These are phyloP conservation scores for Lichtheimia corymbifera DNA, from an alignment of 371 early-diverging fungal genomes.

Conservation along the genomic window DNA sequence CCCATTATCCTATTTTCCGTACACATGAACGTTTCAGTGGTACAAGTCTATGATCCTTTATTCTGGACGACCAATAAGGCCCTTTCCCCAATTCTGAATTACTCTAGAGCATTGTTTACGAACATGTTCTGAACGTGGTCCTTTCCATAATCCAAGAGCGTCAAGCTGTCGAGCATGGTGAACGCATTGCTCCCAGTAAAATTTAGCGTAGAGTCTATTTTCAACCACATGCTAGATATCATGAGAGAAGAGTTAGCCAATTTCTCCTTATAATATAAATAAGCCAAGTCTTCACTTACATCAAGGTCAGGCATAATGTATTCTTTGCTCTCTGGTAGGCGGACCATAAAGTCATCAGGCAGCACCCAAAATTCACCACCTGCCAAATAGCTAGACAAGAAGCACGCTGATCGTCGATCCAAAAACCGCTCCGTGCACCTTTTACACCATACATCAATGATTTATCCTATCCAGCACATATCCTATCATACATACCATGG, in stretches of 20 bases:
- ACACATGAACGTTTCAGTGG: no score
- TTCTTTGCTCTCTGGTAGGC: conserved; percentile 29
- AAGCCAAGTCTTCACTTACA: conserved; percentile 27
- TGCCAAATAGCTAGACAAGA: conserved; percentile 41
- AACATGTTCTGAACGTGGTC: conserved; percentile 35
- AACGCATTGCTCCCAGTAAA: conserved; percentile 51
- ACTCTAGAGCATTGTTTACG: conserved; percentile 43
- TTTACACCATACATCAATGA: not conserved
- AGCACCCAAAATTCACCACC: conserved; percentile 52
- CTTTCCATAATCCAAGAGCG: conserved; percentile 43
- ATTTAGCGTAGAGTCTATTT: conserved; percentile 47
- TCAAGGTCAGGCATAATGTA: conserved; percentile 44
- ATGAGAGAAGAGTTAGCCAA: conserved; percentile 1
- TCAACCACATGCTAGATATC: conserved; percentile 40
- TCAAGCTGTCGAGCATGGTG: conserved; percentile 49
- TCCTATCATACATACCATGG: conserved; percentile 36
- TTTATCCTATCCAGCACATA: not conserved
- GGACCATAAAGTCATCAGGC: conserved; percentile 44
- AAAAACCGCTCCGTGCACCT: conserved; percentile 53
- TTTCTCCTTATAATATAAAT: not conserved
- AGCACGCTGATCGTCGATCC: conserved; percentile 48
- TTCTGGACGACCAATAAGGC: conserved; percentile 40
- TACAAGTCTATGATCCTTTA: conserved; percentile 6
- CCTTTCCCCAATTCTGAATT: conserved; percentile 53
- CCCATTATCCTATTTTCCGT: no score